Evolutionary conservation across 148 eudicot species (phyloP).

Genomic region (Dianthus caryophyllus): DNA sequence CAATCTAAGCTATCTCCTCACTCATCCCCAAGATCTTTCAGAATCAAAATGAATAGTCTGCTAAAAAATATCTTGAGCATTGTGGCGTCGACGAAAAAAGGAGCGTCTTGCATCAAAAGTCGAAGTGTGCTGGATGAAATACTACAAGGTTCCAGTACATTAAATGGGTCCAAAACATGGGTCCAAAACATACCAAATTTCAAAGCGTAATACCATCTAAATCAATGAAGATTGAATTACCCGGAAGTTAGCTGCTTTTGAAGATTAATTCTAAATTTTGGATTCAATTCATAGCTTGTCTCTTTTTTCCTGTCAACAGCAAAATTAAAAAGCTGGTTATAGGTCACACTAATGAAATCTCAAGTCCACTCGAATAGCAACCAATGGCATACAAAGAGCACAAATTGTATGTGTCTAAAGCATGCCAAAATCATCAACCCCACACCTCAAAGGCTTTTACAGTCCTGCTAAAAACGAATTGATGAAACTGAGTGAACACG

Average conservation of each 20-base stretch:
- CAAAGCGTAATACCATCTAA: neutral
- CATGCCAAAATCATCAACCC: neutral
- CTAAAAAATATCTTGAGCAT: neutral
- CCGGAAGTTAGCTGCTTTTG: conserved; percentile 79
- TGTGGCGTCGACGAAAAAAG: neutral
- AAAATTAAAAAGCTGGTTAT: conserved; percentile 11
- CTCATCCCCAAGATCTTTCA: neutral
- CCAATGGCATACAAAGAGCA: neutral
- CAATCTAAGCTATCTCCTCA: neutral
- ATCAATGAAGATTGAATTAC: conserved; percentile 32
- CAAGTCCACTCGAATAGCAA: conserved; percentile 1
- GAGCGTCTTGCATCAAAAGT: neutral
- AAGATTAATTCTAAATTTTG: conserved; percentile 65
- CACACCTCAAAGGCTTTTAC: neutral
- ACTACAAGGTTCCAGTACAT: neutral
- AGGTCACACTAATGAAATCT: neutral
- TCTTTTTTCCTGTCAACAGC: conserved; percentile 70
- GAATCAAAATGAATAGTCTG: neutral
- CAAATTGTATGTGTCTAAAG: neutral
- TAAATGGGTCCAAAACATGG: neutral
- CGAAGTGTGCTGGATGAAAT: neutral
- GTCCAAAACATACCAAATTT: neutral
- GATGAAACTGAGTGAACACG: neutral
- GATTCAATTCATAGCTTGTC: conserved; percentile 58
- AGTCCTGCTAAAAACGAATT: no score